A percentile compares a stretch with the other conserved stretches of the same genome.
Evolutionary conservation across 73 alveolate species (phyloP).

Genomic region (Symbiodinium natans): DNA sequence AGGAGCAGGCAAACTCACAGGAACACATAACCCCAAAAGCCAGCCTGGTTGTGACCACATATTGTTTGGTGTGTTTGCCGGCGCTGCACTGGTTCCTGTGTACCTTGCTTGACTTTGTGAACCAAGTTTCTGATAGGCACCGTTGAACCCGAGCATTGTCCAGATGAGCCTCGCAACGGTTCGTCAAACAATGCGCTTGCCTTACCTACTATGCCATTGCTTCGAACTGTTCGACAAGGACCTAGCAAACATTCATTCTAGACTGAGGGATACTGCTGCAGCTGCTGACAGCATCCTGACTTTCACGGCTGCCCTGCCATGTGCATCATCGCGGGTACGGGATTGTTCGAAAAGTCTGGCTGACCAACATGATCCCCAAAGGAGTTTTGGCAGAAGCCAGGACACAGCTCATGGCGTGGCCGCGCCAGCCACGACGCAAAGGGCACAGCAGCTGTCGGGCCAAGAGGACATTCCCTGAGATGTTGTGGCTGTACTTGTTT

Average conservation of each 20-base stretch:
- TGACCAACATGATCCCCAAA: not conserved
- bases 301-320: not conserved
- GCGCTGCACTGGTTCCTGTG: too few species aligned
- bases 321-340: too few species aligned
- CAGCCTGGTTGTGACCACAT: too few species aligned
- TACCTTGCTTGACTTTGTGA: too few species aligned
- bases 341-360: too few species aligned
- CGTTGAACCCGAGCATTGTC: conserved; percentile 18
- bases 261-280: not conserved
- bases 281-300: not conserved
- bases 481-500: not conserved
- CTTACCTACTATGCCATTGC: not conserved
- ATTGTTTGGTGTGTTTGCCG: too few species aligned
- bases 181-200: conserved; percentile 9
- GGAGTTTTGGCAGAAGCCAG: not conserved
- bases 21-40: too few species aligned
- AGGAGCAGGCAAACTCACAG: too few species aligned
- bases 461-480: not conserved
- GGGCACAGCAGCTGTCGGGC: conserved; percentile 20
- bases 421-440: not conserved
- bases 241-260: not conserved
- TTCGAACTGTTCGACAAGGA: too few species aligned
- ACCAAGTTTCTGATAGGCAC: not conserved
- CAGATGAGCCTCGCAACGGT: conserved; percentile 61
- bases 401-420: conserved; percentile 31